These are phyloP conservation scores for Monilinia laxa DNA, from an alignment of 2,329 filamentous ascomycete genomes.

Conservation along the genomic window DNA sequence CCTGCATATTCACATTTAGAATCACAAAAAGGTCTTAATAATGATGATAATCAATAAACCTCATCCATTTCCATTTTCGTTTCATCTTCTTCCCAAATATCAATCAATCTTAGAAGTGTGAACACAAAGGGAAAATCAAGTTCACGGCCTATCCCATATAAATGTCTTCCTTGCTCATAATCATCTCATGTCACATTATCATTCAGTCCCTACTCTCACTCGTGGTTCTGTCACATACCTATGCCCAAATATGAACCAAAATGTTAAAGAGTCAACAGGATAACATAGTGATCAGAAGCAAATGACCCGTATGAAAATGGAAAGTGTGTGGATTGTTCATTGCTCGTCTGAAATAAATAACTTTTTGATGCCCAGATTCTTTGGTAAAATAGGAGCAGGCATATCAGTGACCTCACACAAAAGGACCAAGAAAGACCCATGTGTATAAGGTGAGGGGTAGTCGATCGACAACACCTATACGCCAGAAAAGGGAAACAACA, in stretches of 20 bases:
- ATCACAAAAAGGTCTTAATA: neutral
- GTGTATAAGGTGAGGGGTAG: conserved; percentile 14
- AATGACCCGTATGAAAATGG: neutral
- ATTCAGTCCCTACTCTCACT: neutral
- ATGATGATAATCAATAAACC: neutral
- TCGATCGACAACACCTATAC: conserved; percentile 16
- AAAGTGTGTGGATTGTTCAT: neutral
- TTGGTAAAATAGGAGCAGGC: conserved; percentile 3
- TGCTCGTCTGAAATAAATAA: conserved; percentile 20
- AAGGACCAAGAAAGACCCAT: conserved; percentile 14
- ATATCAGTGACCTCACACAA: neutral
- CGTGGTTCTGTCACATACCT: neutral
- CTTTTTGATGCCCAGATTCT: conserved; percentile 20
- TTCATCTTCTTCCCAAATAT: neutral
- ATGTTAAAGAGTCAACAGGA: neutral
- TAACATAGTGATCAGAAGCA: neutral
- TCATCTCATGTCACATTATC: neutral
- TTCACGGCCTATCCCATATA: neutral
- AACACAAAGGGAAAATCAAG: neutral
- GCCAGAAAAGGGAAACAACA: conserved; percentile 9
- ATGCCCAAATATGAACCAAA: neutral
- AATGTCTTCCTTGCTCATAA: neutral
- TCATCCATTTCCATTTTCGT: no score
- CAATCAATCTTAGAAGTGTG: neutral
- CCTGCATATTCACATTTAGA: neutral